Base-by-base conservation (phyloP, 257 asterid species). In the Plantago major region DNA sequence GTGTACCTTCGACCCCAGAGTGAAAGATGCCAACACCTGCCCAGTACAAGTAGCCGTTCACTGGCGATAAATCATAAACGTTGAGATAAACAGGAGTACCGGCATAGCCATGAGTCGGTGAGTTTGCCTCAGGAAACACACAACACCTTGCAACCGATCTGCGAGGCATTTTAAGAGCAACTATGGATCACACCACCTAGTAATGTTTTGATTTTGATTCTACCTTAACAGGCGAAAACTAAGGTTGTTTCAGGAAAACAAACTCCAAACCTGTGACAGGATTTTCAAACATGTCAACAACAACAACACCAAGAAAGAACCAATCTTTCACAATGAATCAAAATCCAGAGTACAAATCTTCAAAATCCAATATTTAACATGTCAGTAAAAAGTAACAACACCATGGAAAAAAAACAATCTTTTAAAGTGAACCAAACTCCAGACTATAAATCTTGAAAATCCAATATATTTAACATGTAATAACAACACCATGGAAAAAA, bases 1-100 rank as follows among this genome's bases (percentile, higher is more conserved):
- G 19, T 12, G 15, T 68, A 90, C 97, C 97, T 84, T 90, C 89
- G 11, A 90, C 78, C n/a, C 95, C 97, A 13, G 96, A 81, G 79
- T 90, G 97, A 72, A 87, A 90, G 69, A 82, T 77, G 8, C 97
- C 96, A 60, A 90, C 58, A 47, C 97, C 97, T 63, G 94, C 94
- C 97, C 97, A 90, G 66, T 78, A 87, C 66, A 87, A 57, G 55
- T 84, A 90, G 68, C 89, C 91, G 64, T 87, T 90, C 48, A 73
- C 37, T 11, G 87, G 74, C 49, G 95, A 83, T 82, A 90, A 73
- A 55, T 90, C 97, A 9, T 90, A 87, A 15, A 90, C 89, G 55
- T 90, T 90, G 46, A 90, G 91, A 79, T 77, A 90, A 67, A 90
- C 89, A 9, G 93, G 88, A 37, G 80, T 58, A 37, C 70, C 67